Percentiles rank a stretch among this genome's conserved stretches.
Conservation (phyloP, 2,329 filamentous ascomycete species). For the Helotiales sp. region DNA sequence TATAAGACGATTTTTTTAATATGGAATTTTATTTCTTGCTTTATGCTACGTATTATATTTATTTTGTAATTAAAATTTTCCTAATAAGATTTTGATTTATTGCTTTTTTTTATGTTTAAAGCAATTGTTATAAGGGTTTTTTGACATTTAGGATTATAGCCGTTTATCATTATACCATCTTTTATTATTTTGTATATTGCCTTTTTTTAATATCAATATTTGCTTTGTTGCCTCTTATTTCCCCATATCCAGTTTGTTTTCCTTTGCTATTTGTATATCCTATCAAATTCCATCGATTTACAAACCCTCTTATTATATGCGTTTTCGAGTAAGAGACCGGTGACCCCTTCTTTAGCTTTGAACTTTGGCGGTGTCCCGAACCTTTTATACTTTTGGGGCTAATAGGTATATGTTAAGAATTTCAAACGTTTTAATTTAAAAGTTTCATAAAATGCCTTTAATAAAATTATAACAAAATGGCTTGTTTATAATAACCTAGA, state of each 20-base stretch:
- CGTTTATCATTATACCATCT: not conserved
- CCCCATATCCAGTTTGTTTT: not conserved
- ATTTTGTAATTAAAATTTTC: not conserved
- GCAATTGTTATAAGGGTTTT: not conserved
- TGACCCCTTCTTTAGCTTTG: conserved; percentile 17
- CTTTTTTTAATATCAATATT: not conserved
- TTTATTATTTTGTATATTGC: not conserved
- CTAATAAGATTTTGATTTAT: not conserved
- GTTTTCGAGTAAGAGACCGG: conserved; percentile 23
- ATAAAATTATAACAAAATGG: conserved; percentile 18
- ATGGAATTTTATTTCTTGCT: not conserved
- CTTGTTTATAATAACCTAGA: not conserved
- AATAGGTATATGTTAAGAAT: conserved; percentile 25
- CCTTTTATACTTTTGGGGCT: conserved; percentile 21
- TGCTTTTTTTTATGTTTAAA: not conserved
- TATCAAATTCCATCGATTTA: not conserved
- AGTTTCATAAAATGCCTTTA: conserved; percentile 25
- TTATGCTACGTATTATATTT: not conserved
- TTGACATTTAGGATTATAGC: not conserved
- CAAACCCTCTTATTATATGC: conserved; percentile 22
- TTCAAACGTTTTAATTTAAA: conserved; percentile 23
- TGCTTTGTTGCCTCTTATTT: not conserved
- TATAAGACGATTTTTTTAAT: not conserved
- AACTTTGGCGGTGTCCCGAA: conserved; percentile 21
- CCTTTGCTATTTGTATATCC: not conserved